These are phyloP conservation scores for Kockiozyma suomiensis DNA, from an alignment of 805 yeast genomes.

Conservation along the genomic window DNA sequence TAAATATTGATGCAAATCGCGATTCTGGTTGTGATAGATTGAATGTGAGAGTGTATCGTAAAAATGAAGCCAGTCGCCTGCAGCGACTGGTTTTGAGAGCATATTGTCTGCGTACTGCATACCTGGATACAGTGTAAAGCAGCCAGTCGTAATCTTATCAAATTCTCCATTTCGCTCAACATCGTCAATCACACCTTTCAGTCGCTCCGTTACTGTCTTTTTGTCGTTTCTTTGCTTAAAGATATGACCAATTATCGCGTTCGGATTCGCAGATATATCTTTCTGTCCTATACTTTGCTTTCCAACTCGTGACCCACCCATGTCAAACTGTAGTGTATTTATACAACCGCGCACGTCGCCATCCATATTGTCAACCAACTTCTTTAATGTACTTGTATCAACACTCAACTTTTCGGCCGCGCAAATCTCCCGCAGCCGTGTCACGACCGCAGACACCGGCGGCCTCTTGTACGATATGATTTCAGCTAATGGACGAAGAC, in stretches of 20 bases:
- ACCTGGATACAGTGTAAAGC: constrained; percentile 66
- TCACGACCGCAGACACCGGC: constrained; percentile 49
- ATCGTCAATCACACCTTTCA: constrained; percentile 50
- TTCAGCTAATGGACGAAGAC: constrained; percentile 72
- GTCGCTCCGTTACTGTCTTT: constrained; percentile 33
- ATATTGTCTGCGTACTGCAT: constrained; percentile 67
- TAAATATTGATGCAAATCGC: constrained; percentile 57
- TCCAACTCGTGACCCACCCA: constrained; percentile 16
- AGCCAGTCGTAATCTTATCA: constrained; percentile 67
- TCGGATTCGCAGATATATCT: constrained; percentile 71
- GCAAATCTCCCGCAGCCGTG: constrained; percentile 56
- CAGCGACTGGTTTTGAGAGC: constrained; percentile 56
- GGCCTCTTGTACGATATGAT: constrained; percentile 68
- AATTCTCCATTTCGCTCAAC: constrained; percentile 53
- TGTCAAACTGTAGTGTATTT: constrained; percentile 75
- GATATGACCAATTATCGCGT: constrained; percentile 58
- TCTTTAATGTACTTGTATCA: constrained; percentile 57
- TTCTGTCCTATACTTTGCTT: constrained; percentile 44
- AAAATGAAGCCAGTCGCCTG: constrained; percentile 78
- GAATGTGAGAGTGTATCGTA: constrained; percentile 58
- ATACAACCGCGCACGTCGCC: constrained; percentile 86
- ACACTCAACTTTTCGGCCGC: constrained; percentile 55
- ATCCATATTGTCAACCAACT: constrained; percentile 68
- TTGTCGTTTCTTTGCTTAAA: constrained; percentile 55
- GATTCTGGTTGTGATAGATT: constrained; percentile 49